Base-by-base conservation (phyloP, 1,139 yeast genomes). In the Kodamaea plutei region DNA sequence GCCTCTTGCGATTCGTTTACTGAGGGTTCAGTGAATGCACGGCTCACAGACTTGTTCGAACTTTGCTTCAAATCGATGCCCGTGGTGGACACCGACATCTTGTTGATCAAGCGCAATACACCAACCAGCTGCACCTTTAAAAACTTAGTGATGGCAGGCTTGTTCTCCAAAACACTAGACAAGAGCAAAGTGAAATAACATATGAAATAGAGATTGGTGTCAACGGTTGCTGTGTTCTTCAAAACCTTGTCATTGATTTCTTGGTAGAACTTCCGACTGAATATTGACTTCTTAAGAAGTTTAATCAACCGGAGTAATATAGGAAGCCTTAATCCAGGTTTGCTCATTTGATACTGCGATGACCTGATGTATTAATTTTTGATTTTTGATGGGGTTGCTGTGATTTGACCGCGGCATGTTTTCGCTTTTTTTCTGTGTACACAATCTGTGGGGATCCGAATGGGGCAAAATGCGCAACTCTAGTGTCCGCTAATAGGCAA, bases 161-260 rank as follows among this genome's bases (percentile, higher is more conserved):
- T 54, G 41, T 73, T 61, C 38, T 70, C 62, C 35, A 64, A 50
- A 2, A 68, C 44, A 29, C 69, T 56, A 23, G 75, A 67, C 25
- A 59, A 35, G 36, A 66, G 43, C 26, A 68, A 55, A 9, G 72
- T 54, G 41, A 64, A 64, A 46, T 68, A 68, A 45, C 74, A 68
- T 15, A 65, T 52, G 45, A 68, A 68, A 41, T 68, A 68, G 26
- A 68, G 50, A 29, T 60, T 64, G 9, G 62, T 45, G 40, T 68
- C 74, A 12, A 68, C 56, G 1, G 69, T 61, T 9, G 68, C 38
- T 1, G 66, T 39, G 24, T 49, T 52, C 23, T 61, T 36, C 39
- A 68, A 54, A 11, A 68, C 58, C 40, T 68, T 66, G 33, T 62
- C 68, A 39, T 54, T 62, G 37, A 68, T 56, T 35, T 67, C 69